These are phyloP conservation scores for Jatropha multifida DNA, from an alignment of 441 rosid species.

Conservation along the genomic window DNA sequence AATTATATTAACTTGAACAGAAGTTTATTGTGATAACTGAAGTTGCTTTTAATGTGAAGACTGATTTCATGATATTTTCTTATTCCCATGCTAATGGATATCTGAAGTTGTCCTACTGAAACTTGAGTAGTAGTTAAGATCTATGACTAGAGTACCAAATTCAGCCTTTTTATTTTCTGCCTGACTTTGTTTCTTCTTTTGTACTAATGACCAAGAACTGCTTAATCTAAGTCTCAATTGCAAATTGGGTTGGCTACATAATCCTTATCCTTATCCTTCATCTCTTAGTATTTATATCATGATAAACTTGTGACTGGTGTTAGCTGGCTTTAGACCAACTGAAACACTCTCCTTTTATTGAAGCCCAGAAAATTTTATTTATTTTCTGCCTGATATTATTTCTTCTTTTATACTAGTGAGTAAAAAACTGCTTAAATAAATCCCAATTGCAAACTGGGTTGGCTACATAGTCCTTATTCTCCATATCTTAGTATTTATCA, in stretches of 20 bases:
- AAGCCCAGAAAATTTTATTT: background rate
- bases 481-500: too few species aligned
- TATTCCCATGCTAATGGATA: background rate
- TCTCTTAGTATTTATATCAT: too few species aligned
- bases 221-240: too few species aligned
- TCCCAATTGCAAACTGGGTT: too few species aligned
- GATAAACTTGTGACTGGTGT: too few species aligned
- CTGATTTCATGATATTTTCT: background rate
- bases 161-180: background rate
- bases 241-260: too few species aligned
- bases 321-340: too few species aligned
- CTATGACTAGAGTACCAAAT: background rate
- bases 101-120: background rate
- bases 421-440: background rate
- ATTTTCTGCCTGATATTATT: background rate
- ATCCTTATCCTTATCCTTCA: too few species aligned
- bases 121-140: background rate
- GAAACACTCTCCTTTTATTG: too few species aligned
- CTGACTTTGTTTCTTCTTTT: background rate
- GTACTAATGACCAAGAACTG: background rate
- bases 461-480: too few species aligned
- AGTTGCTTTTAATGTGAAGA: background rate
- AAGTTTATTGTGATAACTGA: background rate
- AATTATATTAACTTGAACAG: background rate
- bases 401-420: background rate